Base-by-base conservation (phyloP, 192 early-diverging fungal species). In the Lunasporangiospora selenospora region DNA sequence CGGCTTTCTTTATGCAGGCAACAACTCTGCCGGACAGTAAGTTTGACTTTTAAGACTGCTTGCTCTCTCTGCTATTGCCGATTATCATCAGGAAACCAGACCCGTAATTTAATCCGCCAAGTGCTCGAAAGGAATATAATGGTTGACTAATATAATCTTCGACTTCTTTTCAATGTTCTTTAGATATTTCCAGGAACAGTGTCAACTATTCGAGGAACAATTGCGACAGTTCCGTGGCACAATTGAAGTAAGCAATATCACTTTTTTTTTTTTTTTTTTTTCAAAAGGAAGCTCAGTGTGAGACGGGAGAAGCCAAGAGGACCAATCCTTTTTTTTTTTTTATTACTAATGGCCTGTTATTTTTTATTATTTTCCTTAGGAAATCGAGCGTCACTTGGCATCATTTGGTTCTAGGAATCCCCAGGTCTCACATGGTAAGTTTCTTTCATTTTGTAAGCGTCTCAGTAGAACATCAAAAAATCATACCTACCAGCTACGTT, bases 1-100 rank as follows among this genome's bases (percentile, higher is more conserved):
- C 40, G 58, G 63, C 50, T 73, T 73, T 46, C 46, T 73, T 10
- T 73, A 73, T 29, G 69, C 69, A 6, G 69, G 69, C 42, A 63
- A 63, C 32, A 73, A 73, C 42, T 73, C 69, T 42, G 60, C 69
- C 3, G 60, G 69, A 39, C 69, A 73, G 69, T 73, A 58, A 33
- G 69, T 51, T n/a, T n/a, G n/a, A n/a, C n/a, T n/a, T n/a, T n/a
- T n/a, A n/a, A n/a, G n/a, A n/a, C n/a, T n/a, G n/a, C n/a, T n/a
- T n/a, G n/a, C n/a, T n/a, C n/a, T n/a, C n/a, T n/a, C n/a, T n/a
- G n/a, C n/a, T n/a, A n/a, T n/a, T n/a, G n/a, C n/a, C n/a, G n/a
- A n/a, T n/a, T n/a, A n/a, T n/a, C n/a, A n/a, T n/a, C n/a, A n/a
- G n/a, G n/a, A n/a, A n/a, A n/a, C n/a, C n/a, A n/a, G n/a, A n/a